Evolutionary conservation across 352 stramenopile genomes (phyloP), one percentile per base, ranked within the genome.

Genomic region (Poterioochromonas sp.): DNA sequence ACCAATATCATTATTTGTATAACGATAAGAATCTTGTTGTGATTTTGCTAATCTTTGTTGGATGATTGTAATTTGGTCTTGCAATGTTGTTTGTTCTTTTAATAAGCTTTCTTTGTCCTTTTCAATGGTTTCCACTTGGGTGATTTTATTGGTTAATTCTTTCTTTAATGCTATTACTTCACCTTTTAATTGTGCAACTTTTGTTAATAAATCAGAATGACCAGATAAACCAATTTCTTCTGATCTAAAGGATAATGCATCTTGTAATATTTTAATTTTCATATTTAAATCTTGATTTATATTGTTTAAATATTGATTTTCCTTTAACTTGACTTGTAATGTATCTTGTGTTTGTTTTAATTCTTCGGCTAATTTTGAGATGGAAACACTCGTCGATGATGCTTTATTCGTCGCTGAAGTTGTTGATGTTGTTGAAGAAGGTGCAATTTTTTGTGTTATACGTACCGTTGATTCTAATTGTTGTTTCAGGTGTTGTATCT

Each of bases 211-310:
- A 54, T 54, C 65, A 58, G 37, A 5, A 58, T 74, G 65, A 74
- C 65, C 65, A 34, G 65, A 29, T 58, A 74, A 37, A 58, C 65
- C 65, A 1, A 74, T 54, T 34, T 74, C 65, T 44, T 74, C 65
- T 54, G 40, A 8, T n/a, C 65, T 34, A 74, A 74, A 74, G 8
- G 8, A 1, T 29, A 74, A 39, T 39, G 65, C 65, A 74, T 74
- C 65, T 74, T 74, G 37, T 20, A 74, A n/a, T 35, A 74, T n/a
- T 58, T 54, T 51, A 26, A 74, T 39, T 54, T 39, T 74, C 40
- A 54, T 5, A 11, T 12, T 11, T 40, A 58, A 22, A 37, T 74
- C 40, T 54, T 74, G 8, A 15, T 58, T 51, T 39, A 54, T 74
- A 12, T 74, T 51, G 15, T 39, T 15, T 37, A 54, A 18, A 35